A percentile compares a stretch with the other conserved stretches of the same genome.
Conservation (phyloP, 2,329 filamentous ascomycete genomes). For the Monosporascus ibericus region DNA sequence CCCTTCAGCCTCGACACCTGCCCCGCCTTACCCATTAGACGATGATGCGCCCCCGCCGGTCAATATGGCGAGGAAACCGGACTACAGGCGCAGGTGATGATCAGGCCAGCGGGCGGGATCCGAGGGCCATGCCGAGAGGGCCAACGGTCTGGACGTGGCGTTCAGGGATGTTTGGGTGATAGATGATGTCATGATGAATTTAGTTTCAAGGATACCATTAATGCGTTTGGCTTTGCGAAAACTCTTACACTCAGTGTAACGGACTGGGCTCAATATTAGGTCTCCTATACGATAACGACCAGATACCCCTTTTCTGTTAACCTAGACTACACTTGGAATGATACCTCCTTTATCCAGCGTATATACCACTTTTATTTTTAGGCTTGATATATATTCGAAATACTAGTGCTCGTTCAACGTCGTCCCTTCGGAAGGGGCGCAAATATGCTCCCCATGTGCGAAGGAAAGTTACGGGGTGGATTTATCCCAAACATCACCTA, state of each 20-base stretch:
- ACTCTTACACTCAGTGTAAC: no score
- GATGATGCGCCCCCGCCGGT: conserved; percentile 79
- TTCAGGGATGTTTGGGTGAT: not conserved
- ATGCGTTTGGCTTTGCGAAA: not conserved
- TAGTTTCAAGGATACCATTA: conserved; percentile 5
- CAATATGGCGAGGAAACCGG: conserved; percentile 81
- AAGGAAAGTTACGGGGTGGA: no score
- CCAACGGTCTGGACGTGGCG: not conserved
- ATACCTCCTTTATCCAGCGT: not conserved
- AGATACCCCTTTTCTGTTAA: not conserved
- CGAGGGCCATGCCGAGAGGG: not conserved
- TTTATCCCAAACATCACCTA: no score
- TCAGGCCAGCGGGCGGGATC: no score
- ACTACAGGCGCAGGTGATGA: conserved; percentile 49
- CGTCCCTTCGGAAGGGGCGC: no score
- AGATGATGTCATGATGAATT: not conserved
- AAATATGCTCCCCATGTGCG: no score
- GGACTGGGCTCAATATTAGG: not conserved
- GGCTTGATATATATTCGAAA: no score
- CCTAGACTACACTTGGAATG: not conserved
- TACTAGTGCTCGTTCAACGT: no score
- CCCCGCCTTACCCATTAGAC: conserved; percentile 72
- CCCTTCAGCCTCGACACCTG: conserved; percentile 22
- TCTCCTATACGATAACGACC: not conserved
- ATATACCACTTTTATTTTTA: no score